A percentile compares a stretch with the other conserved stretches of the same genome.
These are phyloP conservation scores for Pestalotiopsis sp. DNA, from an alignment of 2,329 filamentous ascomycete genomes.

Conservation along the genomic window DNA sequence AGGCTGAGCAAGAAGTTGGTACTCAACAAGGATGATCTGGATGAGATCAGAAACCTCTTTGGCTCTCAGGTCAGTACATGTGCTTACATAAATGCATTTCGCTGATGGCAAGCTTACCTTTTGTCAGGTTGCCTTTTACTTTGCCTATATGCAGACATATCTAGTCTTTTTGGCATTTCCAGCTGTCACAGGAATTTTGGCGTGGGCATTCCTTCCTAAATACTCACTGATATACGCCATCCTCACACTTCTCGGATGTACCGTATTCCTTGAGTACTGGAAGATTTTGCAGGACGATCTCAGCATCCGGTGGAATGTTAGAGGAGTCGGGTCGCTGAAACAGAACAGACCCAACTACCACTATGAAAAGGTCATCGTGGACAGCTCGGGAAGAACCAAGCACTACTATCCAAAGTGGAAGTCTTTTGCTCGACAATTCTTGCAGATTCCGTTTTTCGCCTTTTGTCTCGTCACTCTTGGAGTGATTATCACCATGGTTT, in stretches of 20 bases:
- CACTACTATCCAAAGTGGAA: conserved; percentile 68
- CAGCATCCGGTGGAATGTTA: conserved; percentile 72
- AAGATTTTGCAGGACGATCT: conserved; percentile 76
- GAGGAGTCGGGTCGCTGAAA: conserved; percentile 69
- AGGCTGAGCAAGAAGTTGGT: conserved; percentile 58
- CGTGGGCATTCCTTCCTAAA: conserved; percentile 69
- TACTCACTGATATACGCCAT: conserved; percentile 74
- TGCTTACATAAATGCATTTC: too few relatives aligned
- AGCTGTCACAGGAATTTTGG: conserved; percentile 67
- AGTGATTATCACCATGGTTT: conserved; percentile 68
- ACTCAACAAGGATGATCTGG: conserved; percentile 54
- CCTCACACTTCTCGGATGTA: conserved; percentile 70
- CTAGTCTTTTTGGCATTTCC: conserved; percentile 73
- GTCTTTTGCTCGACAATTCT: conserved; percentile 65
- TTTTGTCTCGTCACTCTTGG: conserved; percentile 63
- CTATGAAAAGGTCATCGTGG: conserved; percentile 63
- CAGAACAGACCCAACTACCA: conserved; percentile 66
- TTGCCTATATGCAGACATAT: conserved; percentile 80
- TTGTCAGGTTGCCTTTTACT: conserved; percentile 72
- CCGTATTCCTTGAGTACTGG: conserved; percentile 80
- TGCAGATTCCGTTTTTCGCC: conserved; percentile 71
- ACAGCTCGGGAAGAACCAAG: conserved; percentile 65
- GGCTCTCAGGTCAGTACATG: conserved; percentile 54
- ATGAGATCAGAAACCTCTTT: conserved; percentile 63
- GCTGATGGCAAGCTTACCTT: not conserved